phyloP scores from a whole-genome alignment of 2,329 filamentous ascomycete genomes.

The Fusarium armeniacum region DNA sequence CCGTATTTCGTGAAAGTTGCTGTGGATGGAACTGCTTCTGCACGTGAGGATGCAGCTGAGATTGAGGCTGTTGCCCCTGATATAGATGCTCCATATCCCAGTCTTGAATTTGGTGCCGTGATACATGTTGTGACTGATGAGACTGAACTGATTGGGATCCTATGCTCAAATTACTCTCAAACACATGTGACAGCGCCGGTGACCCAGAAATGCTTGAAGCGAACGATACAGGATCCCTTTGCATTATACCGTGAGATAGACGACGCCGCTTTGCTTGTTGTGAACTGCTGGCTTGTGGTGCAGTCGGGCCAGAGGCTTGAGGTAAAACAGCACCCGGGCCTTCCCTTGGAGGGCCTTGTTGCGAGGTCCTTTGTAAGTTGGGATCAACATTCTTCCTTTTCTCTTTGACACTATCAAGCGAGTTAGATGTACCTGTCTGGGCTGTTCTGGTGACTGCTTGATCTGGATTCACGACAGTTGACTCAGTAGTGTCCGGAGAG shows the following conservation, averaged over 20 bases:
- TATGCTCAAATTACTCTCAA: slow-evolving; percentile 15
- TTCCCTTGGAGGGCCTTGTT: slow-evolving; percentile 9
- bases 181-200: slow-evolving; percentile 24
- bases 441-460: neutral
- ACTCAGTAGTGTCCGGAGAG: neutral
- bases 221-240: slow-evolving; percentile 22
- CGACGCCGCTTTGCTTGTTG: slow-evolving; percentile 50
- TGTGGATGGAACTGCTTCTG: slow-evolving; percentile 18
- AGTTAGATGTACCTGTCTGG: slow-evolving; percentile 3
- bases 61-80: slow-evolving; percentile 27
- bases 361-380: slow-evolving; percentile 13
- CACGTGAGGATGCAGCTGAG: slow-evolving; percentile 20
- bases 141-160: slow-evolving; percentile 21
- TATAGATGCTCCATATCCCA: neutral
- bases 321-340: neutral
- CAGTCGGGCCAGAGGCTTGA: slow-evolving; percentile 8
- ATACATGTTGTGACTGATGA: slow-evolving; percentile 24
- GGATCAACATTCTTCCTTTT: neutral
- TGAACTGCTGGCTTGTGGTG: neutral
- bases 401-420: slow-evolving; percentile 3
- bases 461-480: neutral
- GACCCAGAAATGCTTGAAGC: slow-evolving; percentile 36
- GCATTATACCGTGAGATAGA: slow-evolving; percentile 43
- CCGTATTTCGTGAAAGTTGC: slow-evolving; percentile 26
- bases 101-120: slow-evolving; percentile 24